Evolutionary conservation across 805 yeast genomes (phyloP).

Genomic region (Candida pseudofarinosa): DNA sequence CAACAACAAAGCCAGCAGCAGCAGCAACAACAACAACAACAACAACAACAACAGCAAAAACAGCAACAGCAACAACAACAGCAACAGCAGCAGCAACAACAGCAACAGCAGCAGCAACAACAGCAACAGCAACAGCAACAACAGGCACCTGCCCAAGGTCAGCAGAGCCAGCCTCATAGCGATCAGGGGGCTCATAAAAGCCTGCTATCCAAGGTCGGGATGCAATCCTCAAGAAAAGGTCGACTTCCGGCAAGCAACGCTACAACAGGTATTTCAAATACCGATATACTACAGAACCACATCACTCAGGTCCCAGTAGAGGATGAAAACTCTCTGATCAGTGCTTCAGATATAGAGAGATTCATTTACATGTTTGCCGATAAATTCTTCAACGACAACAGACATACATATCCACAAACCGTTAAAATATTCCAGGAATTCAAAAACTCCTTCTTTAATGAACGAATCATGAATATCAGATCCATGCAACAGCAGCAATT

Average conservation of each 20-base stretch:
- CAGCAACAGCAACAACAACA: constrained; percentile 8
- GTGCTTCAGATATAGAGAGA: constrained; percentile 34
- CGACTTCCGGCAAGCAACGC: not conserved
- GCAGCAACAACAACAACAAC: constrained; percentile 7
- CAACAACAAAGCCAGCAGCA: constrained; percentile 6
- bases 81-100: constrained; percentile 7
- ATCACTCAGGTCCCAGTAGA: not conserved
- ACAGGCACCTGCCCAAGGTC: constrained; percentile 9
- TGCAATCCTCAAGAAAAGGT: constrained; percentile 4
- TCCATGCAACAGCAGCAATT: constrained; percentile 16
- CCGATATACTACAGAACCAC: not conserved
- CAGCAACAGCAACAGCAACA: constrained; percentile 7
- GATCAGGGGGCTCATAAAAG: not conserved
- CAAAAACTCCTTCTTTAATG: constrained; percentile 38
- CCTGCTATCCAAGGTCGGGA: constrained; percentile 2
- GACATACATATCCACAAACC: constrained; percentile 41
- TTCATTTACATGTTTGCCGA: constrained; percentile 41
- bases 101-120: constrained; percentile 6
- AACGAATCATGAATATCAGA: constrained; percentile 31
- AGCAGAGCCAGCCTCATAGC: constrained; percentile 3
- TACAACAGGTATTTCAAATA: not conserved
- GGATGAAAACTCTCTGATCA: constrained; percentile 6
- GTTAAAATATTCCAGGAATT: constrained; percentile 41
- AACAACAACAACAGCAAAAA: constrained; percentile 6
- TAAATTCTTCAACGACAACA: constrained; percentile 36